A percentile compares a stretch with the other conserved stretches of the same genome.
Conservation (phyloP, 345 rosid species). For the Citrus medica region DNA sequence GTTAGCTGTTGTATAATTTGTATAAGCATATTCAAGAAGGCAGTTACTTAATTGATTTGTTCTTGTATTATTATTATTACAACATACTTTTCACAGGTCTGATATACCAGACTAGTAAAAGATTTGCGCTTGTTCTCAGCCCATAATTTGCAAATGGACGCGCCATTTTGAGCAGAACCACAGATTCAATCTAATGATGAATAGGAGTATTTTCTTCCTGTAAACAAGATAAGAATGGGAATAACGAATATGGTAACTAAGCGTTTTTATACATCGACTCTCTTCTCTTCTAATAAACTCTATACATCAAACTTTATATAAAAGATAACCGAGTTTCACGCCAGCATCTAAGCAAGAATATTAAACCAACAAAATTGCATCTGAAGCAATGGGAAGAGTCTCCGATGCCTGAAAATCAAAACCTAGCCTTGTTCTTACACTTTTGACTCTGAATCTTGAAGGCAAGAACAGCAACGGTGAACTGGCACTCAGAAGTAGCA, state of each 20-base stretch:
- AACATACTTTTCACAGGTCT: no score
- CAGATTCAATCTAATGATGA: background rate
- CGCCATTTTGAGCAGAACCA: background rate
- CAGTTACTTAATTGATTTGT: background rate
- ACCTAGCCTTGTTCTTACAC: conserved; percentile 33
- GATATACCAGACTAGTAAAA: background rate
- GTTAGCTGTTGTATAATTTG: background rate
- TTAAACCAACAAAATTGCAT: background rate
- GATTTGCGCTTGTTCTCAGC: background rate
- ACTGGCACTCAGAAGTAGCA: conserved; percentile 36
- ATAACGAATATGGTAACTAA: background rate
- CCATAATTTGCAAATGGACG: background rate
- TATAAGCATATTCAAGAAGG: background rate
- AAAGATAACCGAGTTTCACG: background rate
- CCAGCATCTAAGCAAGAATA: background rate
- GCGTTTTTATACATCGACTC: background rate
- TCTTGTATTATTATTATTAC: background rate
- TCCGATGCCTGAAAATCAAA: conserved; percentile 14
- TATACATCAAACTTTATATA: background rate
- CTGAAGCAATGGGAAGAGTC: background rate
- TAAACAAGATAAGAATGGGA: background rate
- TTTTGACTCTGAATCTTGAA: conserved; percentile 38
- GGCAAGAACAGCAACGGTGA: conserved; percentile 30
- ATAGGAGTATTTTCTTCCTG: background rate
- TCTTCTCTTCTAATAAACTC: background rate